Evolutionary conservation across 345 rosid genomes (phyloP).

Genomic region (Gossypium stocksii): DNA sequence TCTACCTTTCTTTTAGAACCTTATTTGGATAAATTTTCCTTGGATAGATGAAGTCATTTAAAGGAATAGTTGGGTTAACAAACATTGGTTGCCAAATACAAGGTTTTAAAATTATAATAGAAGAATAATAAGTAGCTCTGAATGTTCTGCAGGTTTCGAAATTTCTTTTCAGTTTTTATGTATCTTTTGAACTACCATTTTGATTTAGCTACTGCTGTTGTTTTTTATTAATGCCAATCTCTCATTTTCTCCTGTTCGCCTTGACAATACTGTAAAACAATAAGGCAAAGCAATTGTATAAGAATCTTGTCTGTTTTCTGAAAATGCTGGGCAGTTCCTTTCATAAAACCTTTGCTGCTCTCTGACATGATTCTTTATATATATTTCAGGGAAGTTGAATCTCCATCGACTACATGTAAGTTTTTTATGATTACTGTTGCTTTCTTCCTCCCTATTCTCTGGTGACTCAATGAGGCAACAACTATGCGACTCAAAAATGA

Average conservation of each 20-base stretch:
- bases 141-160: background rate
- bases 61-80: background rate
- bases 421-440: background rate
- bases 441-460: conserved; percentile 12
- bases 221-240: conserved; percentile 2
- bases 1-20: background rate
- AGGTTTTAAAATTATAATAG: conserved; percentile 2
- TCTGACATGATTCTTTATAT: conserved; percentile 8
- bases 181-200: background rate
- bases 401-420: conserved; percentile 63
- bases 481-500: conserved; percentile 8
- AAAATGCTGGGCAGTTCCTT: background rate
- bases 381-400: conserved; percentile 60
- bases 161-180: background rate
- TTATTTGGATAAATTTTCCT: background rate
- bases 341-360: background rate
- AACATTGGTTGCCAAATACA: background rate
- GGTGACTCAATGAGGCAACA: conserved; percentile 11
- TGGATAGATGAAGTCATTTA: background rate
- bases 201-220: background rate
- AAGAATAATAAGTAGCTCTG: background rate
- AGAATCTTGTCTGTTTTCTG: background rate
- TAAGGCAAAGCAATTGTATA: background rate
- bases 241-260: background rate
- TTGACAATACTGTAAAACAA: background rate